Base-by-base conservation (phyloP, 257 asterid genomes). In the Penstemon eatonii region DNA sequence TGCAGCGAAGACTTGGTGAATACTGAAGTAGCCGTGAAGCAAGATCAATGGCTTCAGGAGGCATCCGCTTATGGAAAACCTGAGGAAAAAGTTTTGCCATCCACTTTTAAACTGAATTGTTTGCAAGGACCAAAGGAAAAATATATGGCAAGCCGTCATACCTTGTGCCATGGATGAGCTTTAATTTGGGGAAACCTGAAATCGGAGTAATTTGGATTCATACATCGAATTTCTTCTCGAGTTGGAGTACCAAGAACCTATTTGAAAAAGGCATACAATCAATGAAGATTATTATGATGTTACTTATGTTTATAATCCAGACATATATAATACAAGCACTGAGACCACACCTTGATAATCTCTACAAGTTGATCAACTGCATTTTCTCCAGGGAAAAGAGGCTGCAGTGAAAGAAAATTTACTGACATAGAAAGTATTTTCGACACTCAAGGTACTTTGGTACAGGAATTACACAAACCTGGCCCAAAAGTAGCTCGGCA, bases 161-260 rank as follows among this genome's bases (percentile, higher is more conserved):
- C 91, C 85, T 85, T 85, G 81, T 92, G 96, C 98, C 98, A 91
- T 9, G 98, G 96, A 82, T 91, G 96, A 58, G 96, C 95, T 83
- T 91, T 91, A 40, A 82, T 89, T 72, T 92, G 96, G 65, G 96
- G 98, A 75, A 92, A 89, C 76, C 94, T 87, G 82, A 89, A 92
- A 79, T 89, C 96, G 0, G 90, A 81, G 70, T 92, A 92, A 78
- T 87, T 89, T 42, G 96, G 96, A 74, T 92, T 89, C 96, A 92
- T 92, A 69, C 96, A 89, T 73, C 95, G 91, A 69, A 92, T 86
- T 79, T 92, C 98, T 72, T 92, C 98, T 60, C 98, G 82, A 54
- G 96, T 92, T 61, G 98, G 98, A 56, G 98, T 92, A 72, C 98
- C 98, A 70, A 92, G 92, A 53, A 92, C 98, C 98, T 91, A 68